These are phyloP conservation scores for Lactifluus subvellereus DNA, from an alignment of 768 basidiomycete species.

Conservation along the genomic window DNA sequence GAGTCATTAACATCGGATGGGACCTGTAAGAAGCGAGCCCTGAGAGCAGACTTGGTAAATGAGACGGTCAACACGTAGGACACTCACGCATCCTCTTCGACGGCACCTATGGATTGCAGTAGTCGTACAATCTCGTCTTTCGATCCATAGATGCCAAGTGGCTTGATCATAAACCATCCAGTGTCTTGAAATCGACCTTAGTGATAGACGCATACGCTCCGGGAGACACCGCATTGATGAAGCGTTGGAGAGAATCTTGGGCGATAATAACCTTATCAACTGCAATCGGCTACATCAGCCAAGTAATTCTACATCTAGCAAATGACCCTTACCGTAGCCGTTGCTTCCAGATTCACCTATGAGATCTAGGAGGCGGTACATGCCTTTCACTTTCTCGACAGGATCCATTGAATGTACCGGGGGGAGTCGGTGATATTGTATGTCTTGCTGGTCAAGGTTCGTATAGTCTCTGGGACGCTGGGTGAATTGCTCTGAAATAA, in stretches of 20 bases:
- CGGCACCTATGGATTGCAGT: slow-evolving; percentile 32
- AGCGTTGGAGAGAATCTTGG: slow-evolving; percentile 42
- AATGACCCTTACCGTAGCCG: slow-evolving; percentile 40
- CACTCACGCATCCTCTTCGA: slow-evolving; percentile 40
- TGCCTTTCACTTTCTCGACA: slow-evolving; percentile 33
- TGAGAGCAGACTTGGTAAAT: slow-evolving; percentile 6
- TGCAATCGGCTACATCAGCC: slow-evolving; percentile 23
- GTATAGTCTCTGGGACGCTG: not conserved
- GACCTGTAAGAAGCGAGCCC: slow-evolving; percentile 23
- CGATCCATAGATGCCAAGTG: slow-evolving; percentile 54
- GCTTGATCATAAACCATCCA: slow-evolving; percentile 45
- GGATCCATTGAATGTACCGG: not conserved
- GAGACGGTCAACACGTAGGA: not conserved
- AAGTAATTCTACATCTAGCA: not conserved
- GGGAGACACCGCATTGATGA: slow-evolving; percentile 46
- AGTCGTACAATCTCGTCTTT: slow-evolving; percentile 45
- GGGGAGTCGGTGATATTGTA: not conserved
- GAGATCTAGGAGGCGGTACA: slow-evolving; percentile 50
- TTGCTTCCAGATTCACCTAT: slow-evolving; percentile 46
- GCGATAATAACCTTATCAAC: slow-evolving; percentile 58
- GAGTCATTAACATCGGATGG: slow-evolving; percentile 17
- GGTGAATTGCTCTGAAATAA: not conserved
- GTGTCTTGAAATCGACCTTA: slow-evolving; percentile 48
- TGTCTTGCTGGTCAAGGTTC: not conserved
- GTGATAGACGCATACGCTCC: slow-evolving; percentile 49